phyloP scores from a whole-genome alignment of 2,329 filamentous ascomycete genomes.

The Clonostachys rhizophaga region DNA sequence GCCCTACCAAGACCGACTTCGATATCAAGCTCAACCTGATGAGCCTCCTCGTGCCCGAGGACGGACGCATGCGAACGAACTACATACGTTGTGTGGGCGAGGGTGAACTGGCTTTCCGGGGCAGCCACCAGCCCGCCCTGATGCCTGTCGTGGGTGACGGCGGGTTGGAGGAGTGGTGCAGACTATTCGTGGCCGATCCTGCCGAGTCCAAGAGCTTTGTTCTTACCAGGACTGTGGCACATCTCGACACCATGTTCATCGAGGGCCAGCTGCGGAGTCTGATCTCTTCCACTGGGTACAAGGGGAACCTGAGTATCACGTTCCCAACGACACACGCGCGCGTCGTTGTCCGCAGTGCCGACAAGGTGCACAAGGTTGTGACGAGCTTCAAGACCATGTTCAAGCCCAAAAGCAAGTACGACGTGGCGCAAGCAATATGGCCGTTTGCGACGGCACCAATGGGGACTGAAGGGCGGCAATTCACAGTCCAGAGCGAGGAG shows the following conservation, averaged over 20 bases:
- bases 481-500: conserved; percentile 50
- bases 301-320: conserved; percentile 39
- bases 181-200: conserved; percentile 38
- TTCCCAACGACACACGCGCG: conserved; percentile 45
- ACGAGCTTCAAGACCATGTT: conserved; percentile 47
- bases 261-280: conserved; percentile 49
- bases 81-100: conserved; percentile 45
- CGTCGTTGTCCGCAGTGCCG: conserved; percentile 44
- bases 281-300: conserved; percentile 42
- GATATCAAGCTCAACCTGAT: conserved; percentile 50
- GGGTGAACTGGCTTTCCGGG: conserved; percentile 46
- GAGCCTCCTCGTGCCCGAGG: conserved; percentile 43
- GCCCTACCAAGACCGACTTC: conserved; percentile 42
- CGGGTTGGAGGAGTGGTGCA: conserved; percentile 43
- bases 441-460: conserved; percentile 46
- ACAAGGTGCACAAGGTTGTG: conserved; percentile 49
- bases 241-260: conserved; percentile 49
- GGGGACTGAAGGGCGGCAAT: conserved; percentile 36
- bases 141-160: conserved; percentile 36
- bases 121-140: conserved; percentile 32
- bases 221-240: conserved; percentile 46
- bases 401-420: conserved; percentile 46
- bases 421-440: conserved; percentile 52
- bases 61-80: conserved; percentile 37
- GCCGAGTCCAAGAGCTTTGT: conserved; percentile 41